phyloP scores from a whole-genome alignment of 2,329 filamentous ascomycete species.

The Phaeosphaeria sp. region DNA sequence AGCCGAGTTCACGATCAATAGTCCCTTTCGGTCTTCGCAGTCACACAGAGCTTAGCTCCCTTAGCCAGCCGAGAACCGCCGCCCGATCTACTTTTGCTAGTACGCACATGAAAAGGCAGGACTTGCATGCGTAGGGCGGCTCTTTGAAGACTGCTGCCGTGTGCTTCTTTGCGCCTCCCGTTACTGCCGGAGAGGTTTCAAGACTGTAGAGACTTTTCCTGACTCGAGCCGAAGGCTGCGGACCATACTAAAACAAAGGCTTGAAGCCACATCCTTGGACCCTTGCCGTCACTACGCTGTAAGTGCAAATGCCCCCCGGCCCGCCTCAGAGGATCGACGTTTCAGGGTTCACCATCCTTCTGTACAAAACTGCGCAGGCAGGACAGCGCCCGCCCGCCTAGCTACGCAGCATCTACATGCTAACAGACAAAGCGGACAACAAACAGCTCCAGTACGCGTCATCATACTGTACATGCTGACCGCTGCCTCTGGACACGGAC shows the following conservation, averaged over 20 bases:
- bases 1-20: conserved; percentile 20
- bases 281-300: conserved; percentile 17
- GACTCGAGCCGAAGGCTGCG: not conserved
- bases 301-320: conserved; percentile 20
- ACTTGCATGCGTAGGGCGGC: conserved; percentile 13
- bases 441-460: not conserved
- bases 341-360: conserved; percentile 23
- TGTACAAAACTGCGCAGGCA: conserved; percentile 16
- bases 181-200: not conserved
- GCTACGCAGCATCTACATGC: conserved; percentile 18
- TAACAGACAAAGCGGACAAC: conserved; percentile 16
- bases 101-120: conserved; percentile 16
- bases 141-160: conserved; percentile 11
- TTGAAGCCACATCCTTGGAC: not conserved
- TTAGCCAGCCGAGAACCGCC: conserved; percentile 16
- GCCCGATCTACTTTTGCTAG: conserved; percentile 18
- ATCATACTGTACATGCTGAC: conserved; percentile 2
- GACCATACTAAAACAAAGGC: not conserved
- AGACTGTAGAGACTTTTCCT: not conserved
- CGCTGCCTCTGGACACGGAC: not conserved
- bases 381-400: conserved; percentile 7
- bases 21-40: conserved; percentile 13
- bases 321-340: conserved; percentile 13
- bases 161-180: conserved; percentile 13
- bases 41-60: conserved; percentile 19